Evolutionary conservation across 2,329 filamentous ascomycete genomes (phyloP), one percentile per base, ranked within the genome.

Genomic region (Huntiella savannae): DNA sequence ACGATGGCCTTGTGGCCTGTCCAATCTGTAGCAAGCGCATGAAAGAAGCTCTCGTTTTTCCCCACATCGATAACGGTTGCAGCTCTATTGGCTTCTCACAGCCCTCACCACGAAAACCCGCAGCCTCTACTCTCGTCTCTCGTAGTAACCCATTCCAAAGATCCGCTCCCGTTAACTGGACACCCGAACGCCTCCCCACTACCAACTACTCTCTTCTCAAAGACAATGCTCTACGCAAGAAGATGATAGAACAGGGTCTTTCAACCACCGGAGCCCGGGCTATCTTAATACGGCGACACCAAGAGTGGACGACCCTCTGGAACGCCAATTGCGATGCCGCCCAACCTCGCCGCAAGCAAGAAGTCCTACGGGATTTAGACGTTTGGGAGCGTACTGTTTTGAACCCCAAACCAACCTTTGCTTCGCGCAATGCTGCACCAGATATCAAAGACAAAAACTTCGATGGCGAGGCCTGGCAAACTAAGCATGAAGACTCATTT

Each of bases 311-410:
- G 44, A 95, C 91, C 34, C 64, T 98, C 13, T 95, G 85, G 81
- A 98, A 98, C 59, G 83, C 92, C 8, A 98, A 98, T 58, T 94
- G 86, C 62, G 91, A 98, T 60, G 81, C 87, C 2, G 73, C 72
- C 33, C 66, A 67, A 1, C 85, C 85, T 0, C 82, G 80, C 57
- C 67, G 68, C 8, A 84, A 82, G 52, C 57, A 63, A 5, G 79
- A 91, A 48, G 61, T 98, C 4, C 61, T 93, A 12, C 74, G 73
- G 11, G 88, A 96, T 50, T 60, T 98, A 10, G 81, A 88, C 16
- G 62, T 73, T 1, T 96, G 91, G 88, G 91, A 98, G 60, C 71
- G 77, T 39, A 88, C 82, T 0, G 77, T 92, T 52, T 38, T 34
- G 3, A 48, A 48, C 10, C 49, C 49, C 7, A 47, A 47, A n/a